These are phyloP conservation scores for Ustilago sp. DNA, from an alignment of 1,284 basidiomycete genomes.

Conservation along the genomic window DNA sequence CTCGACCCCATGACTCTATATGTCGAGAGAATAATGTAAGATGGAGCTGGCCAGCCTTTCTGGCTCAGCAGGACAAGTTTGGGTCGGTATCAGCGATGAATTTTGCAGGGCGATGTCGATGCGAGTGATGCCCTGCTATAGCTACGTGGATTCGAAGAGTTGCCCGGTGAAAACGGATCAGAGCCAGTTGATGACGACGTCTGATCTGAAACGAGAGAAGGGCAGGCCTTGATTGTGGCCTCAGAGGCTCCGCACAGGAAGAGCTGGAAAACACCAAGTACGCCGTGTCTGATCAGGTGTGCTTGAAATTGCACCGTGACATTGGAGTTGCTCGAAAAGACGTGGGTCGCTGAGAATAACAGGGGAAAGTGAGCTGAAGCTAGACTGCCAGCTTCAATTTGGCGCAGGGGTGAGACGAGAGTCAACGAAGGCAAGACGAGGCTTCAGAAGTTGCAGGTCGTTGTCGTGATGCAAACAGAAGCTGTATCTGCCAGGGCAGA, in stretches of 20 bases:
- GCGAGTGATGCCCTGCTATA: not conserved
- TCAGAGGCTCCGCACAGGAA: not conserved
- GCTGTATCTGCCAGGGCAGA: not conserved
- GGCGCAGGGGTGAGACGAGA: not conserved
- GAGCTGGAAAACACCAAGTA: conserved; percentile 5
- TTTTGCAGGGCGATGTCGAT: not conserved
- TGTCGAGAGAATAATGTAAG: conserved; percentile 34
- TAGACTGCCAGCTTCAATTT: not conserved
- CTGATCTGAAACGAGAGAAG: not conserved
- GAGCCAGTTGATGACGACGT: not conserved
- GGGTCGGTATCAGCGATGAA: not conserved
- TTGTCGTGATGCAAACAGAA: not conserved
- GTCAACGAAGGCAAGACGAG: not conserved
- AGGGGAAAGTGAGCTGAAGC: not conserved
- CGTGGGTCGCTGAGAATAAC: not conserved
- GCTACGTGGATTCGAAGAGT: not conserved
- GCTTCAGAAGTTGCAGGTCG: not conserved
- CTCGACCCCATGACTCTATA: conserved; percentile 44
- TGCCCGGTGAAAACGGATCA: not conserved
- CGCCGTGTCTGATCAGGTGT: conserved; percentile 7
- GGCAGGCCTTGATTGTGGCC: not conserved
- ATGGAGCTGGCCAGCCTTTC: conserved; percentile 37
- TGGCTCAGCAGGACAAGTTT: conserved; percentile 29
- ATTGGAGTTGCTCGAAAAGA: conserved; percentile 14
- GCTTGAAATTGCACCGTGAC: conserved; percentile 7